Conservation (phyloP, 805 yeast species). For the Wickerhamiella bombiphila region DNA sequence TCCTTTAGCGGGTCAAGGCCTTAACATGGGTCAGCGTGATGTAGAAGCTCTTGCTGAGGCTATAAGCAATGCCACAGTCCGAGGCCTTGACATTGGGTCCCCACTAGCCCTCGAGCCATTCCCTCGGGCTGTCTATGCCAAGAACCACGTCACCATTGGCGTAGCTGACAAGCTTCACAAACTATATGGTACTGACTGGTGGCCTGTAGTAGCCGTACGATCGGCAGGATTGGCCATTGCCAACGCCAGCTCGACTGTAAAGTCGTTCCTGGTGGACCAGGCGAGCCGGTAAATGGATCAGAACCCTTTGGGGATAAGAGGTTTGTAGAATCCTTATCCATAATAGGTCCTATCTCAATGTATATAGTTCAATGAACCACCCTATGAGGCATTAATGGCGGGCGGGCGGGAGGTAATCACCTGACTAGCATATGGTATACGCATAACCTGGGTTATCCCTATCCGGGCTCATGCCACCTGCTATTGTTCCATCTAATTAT, state of each 20-base stretch:
- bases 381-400: no score
- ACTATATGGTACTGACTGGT: conserved; percentile 56
- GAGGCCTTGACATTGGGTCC: conserved; percentile 85
- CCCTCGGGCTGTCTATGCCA: conserved; percentile 67
- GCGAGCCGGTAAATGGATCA: conserved; percentile 21
- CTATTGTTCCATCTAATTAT: no score
- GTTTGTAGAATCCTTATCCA: no score
- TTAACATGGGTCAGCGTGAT: conserved; percentile 95
- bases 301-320: no score
- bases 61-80: conserved; percentile 48
- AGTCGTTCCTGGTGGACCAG: conserved; percentile 51
- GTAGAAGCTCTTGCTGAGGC: conserved; percentile 57
- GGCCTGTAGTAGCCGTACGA: conserved; percentile 62
- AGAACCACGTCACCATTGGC: conserved; percentile 68
- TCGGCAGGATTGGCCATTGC: conserved; percentile 61
- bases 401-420: no score
- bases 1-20: conserved; percentile 95
- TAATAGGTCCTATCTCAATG: no score
- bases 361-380: no score
- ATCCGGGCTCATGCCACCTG: no score
- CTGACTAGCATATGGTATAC: no score
- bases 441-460: no score
- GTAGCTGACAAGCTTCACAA: conserved; percentile 87
- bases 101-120: conserved; percentile 71
- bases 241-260: conserved; percentile 48